Conservation (phyloP, 1,139 yeast genomes). For the Debaryomyces subglobosus region DNA sequence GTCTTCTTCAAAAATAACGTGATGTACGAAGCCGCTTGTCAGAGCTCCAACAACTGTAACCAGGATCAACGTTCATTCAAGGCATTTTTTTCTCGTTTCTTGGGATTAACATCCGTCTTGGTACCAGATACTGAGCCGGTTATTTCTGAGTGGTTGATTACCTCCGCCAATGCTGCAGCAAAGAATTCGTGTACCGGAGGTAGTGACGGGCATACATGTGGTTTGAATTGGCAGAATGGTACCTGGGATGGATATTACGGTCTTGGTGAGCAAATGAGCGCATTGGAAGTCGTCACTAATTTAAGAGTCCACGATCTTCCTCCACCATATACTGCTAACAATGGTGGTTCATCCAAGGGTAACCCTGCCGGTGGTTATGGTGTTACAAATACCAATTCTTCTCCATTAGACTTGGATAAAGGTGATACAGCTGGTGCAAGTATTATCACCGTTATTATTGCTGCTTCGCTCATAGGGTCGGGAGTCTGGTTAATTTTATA, state of each 20-base stretch:
- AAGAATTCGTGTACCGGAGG: slow-evolving; percentile 88
- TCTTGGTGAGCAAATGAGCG: slow-evolving; percentile 92
- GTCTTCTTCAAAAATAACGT: slow-evolving; percentile 60
- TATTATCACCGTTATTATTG: slow-evolving; percentile 75
- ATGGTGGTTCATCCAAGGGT: slow-evolving; percentile 66
- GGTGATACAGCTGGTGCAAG: slow-evolving; percentile 91
- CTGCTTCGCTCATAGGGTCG: slow-evolving; percentile 63
- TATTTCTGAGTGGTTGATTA: slow-evolving; percentile 53
- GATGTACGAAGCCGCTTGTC: slow-evolving; percentile 85
- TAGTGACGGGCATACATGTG: slow-evolving; percentile 86
- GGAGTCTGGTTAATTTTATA: slow-evolving; percentile 70
- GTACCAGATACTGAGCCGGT: slow-evolving; percentile 62
- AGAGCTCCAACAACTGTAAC: slow-evolving; percentile 62
- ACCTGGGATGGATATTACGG: slow-evolving; percentile 81
- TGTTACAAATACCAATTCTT: slow-evolving; percentile 36
- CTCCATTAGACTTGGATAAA: slow-evolving; percentile 52
- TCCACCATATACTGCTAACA: slow-evolving; percentile 57
- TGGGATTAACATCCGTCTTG: slow-evolving; percentile 74
- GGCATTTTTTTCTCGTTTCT: slow-evolving; percentile 75
- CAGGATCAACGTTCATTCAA: slow-evolving; percentile 91
- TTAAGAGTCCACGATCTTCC: slow-evolving; percentile 56
- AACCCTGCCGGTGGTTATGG: slow-evolving; percentile 62
- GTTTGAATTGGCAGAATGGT: slow-evolving; percentile 69
- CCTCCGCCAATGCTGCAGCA: slow-evolving; percentile 72
- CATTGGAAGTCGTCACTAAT: slow-evolving; percentile 76